phyloP scores from a whole-genome alignment of 495 filamentous ascomycete species.

The Lasiosphaeria ovina region DNA sequence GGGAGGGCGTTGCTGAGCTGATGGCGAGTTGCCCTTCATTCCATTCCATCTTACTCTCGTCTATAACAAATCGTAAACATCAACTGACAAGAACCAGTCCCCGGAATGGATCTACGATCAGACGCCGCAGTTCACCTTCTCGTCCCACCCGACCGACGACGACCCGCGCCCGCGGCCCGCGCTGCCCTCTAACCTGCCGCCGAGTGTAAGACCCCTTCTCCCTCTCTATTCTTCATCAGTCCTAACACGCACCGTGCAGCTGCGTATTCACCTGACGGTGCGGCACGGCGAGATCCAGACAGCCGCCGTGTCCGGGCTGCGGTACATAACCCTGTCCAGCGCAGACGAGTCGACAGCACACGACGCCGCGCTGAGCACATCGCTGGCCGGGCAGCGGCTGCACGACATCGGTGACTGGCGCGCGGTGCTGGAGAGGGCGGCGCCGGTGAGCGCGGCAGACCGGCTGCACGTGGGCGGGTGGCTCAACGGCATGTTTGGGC shows the following conservation, averaged over 20 bases:
- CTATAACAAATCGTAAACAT: neutral
- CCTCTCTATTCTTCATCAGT: neutral
- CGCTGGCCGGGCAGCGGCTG: conserved; percentile 31
- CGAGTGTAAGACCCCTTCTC: conserved; percentile 19
- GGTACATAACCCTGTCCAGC: conserved; percentile 3
- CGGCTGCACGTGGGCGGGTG: conserved; percentile 27
- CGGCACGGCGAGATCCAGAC: conserved; percentile 43
- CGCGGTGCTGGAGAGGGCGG: conserved; percentile 9
- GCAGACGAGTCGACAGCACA: conserved; percentile 11
- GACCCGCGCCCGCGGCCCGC: conserved; percentile 54
- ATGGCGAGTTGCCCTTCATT: conserved; percentile 19
- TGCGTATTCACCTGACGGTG: conserved; percentile 32
- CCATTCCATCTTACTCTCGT: neutral
- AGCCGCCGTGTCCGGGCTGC: conserved; percentile 19
- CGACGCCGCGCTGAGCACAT: conserved; percentile 16
- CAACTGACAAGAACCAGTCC: conserved; percentile 46
- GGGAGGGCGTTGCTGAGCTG: conserved; percentile 60
- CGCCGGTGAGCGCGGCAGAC: conserved; percentile 5
- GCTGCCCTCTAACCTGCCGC: conserved; percentile 34
- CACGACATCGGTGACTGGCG: conserved; percentile 45
- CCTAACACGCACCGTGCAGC: conserved; percentile 8
- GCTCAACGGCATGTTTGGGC: conserved; percentile 39
- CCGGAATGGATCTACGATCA: conserved; percentile 76
- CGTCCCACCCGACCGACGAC: conserved; percentile 49
- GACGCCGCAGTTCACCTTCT: conserved; percentile 80